These are phyloP conservation scores for Botryobasidium botryosum DNA, from an alignment of 768 basidiomycete genomes.

Conservation along the genomic window DNA sequence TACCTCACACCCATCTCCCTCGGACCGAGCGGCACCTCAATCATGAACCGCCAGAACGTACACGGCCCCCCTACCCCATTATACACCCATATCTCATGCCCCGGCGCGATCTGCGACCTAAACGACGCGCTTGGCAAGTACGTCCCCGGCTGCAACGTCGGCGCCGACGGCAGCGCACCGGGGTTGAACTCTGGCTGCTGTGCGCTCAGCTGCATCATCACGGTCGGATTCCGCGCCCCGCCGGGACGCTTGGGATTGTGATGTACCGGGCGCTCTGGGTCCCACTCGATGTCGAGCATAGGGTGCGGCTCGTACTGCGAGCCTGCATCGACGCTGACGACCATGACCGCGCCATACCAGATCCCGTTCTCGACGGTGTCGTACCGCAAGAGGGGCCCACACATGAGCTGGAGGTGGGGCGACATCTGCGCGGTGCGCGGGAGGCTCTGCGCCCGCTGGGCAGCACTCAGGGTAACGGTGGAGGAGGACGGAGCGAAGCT, in stretches of 20 bases:
- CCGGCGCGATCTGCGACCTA: conserved; percentile 25
- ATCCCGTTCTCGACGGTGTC: conserved; percentile 66
- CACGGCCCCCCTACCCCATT: conserved; percentile 45
- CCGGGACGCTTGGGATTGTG: not conserved
- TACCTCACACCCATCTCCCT: conserved; percentile 68
- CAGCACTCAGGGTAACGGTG: conserved; percentile 33
- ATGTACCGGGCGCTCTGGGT: conserved; percentile 29
- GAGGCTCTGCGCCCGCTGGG: conserved; percentile 41
- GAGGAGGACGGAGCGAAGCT: conserved; percentile 2
- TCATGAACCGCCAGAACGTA: conserved; percentile 88
- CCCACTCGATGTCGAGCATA: conserved; percentile 52
- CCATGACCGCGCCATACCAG: conserved; percentile 78
- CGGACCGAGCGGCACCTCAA: conserved; percentile 56
- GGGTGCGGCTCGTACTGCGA: conserved; percentile 66
- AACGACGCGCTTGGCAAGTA: not conserved
- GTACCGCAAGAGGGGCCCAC: conserved; percentile 76
- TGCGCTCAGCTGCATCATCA: too few species aligned
- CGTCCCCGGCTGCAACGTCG: not conserved
- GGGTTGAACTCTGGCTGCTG: too few species aligned
- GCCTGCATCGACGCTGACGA: conserved; percentile 73
- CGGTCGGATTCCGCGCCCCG: not conserved
- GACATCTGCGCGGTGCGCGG: conserved; percentile 49
- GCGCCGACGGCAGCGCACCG: not conserved
- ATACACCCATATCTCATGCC: conserved; percentile 62
- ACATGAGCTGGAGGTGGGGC: conserved; percentile 77